Conservation (phyloP, 2,329 filamentous ascomycete species). For the Ceratocystis cubensis region DNA sequence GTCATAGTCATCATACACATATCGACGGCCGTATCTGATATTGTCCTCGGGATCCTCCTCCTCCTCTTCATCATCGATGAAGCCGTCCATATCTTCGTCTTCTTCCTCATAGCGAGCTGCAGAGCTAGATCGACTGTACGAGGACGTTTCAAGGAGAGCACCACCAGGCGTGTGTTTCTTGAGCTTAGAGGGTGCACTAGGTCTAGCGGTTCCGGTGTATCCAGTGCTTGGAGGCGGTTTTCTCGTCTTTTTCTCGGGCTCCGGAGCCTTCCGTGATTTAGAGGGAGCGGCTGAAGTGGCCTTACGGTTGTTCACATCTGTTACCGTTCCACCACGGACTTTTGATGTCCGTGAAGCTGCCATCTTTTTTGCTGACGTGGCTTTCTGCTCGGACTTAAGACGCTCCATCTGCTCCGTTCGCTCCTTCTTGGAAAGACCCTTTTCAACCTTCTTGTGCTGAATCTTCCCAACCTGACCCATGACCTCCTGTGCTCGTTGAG, state of each 20-base stretch:
- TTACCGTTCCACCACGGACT: neutral
- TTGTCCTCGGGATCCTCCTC: slow-evolving; percentile 41
- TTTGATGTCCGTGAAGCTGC: neutral
- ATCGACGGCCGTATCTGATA: neutral
- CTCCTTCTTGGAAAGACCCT: slow-evolving; percentile 42
- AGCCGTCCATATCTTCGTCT: slow-evolving; percentile 50
- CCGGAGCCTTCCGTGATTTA: slow-evolving; percentile 25
- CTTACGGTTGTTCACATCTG: neutral
- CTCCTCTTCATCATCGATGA: slow-evolving; percentile 49
- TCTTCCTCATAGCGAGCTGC: slow-evolving; percentile 45
- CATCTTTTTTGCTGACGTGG: neutral
- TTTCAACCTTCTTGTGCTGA: slow-evolving; percentile 61
- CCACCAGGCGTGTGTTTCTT: slow-evolving; percentile 31
- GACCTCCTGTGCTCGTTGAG: slow-evolving; percentile 49
- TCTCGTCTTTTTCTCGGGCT: slow-evolving; percentile 45
- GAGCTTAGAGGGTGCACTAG: slow-evolving; percentile 34
- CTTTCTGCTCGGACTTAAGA: slow-evolving; percentile 13
- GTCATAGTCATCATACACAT: slow-evolving; percentile 38
- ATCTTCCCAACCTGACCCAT: slow-evolving; percentile 56
- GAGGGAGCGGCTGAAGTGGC: neutral
- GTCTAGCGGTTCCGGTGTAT: slow-evolving; percentile 52
- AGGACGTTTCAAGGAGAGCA: slow-evolving; percentile 30
- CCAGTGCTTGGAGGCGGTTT: slow-evolving; percentile 53
- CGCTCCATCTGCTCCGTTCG: slow-evolving; percentile 33
- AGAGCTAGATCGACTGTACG: slow-evolving; percentile 26